Evolutionary conservation across 257 asterid genomes (phyloP).

Genomic region (Voacanga thouarsii): DNA sequence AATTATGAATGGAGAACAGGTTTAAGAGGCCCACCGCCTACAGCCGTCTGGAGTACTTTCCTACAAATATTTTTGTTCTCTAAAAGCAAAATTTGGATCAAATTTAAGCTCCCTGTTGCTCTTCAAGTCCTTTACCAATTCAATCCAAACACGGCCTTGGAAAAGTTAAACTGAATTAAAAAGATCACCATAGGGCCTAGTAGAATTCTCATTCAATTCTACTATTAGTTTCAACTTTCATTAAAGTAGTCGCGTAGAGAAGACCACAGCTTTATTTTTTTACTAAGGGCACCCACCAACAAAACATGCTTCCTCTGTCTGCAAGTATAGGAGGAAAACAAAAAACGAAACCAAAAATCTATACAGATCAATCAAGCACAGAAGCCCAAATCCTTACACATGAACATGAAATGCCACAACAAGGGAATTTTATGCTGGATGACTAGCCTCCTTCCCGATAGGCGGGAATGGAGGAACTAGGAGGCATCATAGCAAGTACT

Average conservation of each 20-base stretch:
- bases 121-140: neutral
- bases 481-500: neutral
- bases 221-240: neutral
- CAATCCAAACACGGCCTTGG: neutral
- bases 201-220: neutral
- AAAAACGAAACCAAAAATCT: no score
- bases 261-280: neutral
- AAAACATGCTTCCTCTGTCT: neutral
- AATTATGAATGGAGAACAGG: no score
- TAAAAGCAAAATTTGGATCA: neutral
- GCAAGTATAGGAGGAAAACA: neutral
- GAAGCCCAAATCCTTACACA: neutral
- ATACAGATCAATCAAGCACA: neutral
- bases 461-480: neutral
- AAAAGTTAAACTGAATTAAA: no score
- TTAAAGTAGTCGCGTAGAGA: no score
- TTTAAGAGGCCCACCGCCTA: neutral
- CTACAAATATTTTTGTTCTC: neutral
- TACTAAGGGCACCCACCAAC: no score
- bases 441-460: neutral
- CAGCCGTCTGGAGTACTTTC: neutral
- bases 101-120: neutral
- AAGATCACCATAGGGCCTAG: neutral
- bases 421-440: neutral
- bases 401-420: no score